Conservation (phyloP, 2,329 filamentous ascomycete species). For the Claviceps capensis region DNA sequence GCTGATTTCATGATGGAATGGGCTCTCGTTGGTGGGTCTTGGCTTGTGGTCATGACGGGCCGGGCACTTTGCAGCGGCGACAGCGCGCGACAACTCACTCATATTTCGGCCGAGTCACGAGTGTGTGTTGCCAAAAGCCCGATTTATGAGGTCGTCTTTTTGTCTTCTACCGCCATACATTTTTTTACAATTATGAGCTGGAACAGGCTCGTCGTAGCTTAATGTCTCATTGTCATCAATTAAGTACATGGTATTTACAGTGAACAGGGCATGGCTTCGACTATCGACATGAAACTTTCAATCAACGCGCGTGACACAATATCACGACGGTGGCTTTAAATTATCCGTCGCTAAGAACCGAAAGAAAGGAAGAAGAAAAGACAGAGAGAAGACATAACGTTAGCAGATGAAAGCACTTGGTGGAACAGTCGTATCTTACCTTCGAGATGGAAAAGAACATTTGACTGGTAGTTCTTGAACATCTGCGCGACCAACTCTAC, state of each 20-base stretch:
- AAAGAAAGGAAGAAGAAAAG: background rate
- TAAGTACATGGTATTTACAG: background rate
- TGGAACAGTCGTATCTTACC: slow-evolving; percentile 37
- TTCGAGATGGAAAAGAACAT: slow-evolving; percentile 93
- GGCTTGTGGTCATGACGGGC: background rate
- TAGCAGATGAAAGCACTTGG: background rate
- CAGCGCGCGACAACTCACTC: too few relatives aligned
- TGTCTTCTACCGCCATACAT: too few relatives aligned
- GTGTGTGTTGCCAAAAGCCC: too few relatives aligned
- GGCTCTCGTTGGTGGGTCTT: slow-evolving; percentile 8
- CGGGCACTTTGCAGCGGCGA: background rate
- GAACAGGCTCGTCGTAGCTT: background rate
- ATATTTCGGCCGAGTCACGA: too few relatives aligned
- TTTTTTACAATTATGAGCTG: background rate
- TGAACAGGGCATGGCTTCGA: background rate
- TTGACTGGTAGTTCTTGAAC: slow-evolving; percentile 99
- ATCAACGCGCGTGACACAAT: background rate
- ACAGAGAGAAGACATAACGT: background rate
- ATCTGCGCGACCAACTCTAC: slow-evolving; percentile 95
- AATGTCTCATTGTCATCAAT: background rate
- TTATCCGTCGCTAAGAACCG: slow-evolving; percentile 59
- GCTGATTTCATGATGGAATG: slow-evolving; percentile 18
- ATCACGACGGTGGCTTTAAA: slow-evolving; percentile 60
- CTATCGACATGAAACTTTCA: background rate
- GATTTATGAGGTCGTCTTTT: background rate